phyloP scores from a whole-genome alignment of 371 early-diverging fungal species.

The Lichtheimia corymbifera region DNA sequence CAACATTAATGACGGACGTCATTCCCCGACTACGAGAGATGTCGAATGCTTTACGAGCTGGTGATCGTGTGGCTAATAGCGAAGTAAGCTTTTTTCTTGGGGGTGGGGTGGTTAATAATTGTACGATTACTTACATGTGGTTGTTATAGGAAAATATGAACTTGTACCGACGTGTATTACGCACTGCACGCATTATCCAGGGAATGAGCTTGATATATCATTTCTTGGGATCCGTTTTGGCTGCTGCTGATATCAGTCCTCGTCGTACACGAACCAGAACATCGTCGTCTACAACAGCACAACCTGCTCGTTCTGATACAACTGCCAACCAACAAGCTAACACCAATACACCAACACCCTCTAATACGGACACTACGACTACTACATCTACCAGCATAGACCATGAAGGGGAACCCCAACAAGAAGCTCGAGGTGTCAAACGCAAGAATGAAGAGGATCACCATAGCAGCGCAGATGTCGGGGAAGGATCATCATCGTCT shows the following conservation, averaged over 20 bases:
- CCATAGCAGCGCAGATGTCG: neutral
- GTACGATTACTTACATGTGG: neutral
- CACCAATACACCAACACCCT: neutral
- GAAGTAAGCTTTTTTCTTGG: constrained; percentile 18
- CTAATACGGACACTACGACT: neutral
- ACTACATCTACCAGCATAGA: neutral
- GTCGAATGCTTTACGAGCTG: constrained; percentile 28
- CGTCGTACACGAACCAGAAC: constrained; percentile 16
- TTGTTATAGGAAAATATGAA: constrained; percentile 19
- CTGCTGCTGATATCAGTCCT: constrained; percentile 38
- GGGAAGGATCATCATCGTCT: neutral
- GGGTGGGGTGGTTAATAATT: neutral
- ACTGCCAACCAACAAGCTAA: neutral
- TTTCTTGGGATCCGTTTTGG: constrained; percentile 47
- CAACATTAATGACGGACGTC: constrained; percentile 35
- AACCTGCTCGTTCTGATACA: neutral
- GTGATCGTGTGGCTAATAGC: constrained; percentile 20
- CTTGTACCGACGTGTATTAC: constrained; percentile 25
- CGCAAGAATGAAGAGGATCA: neutral
- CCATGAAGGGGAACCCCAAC: neutral
- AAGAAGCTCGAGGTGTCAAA: constrained; percentile 1
- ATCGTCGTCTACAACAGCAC: constrained; percentile 1
- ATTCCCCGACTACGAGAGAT: constrained; percentile 40
- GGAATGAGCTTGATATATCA: constrained; percentile 51
- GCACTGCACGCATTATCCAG: constrained; percentile 49